These are phyloP conservation scores for Celoporthe dispersa DNA, from an alignment of 2,329 filamentous ascomycete genomes.

Conservation along the genomic window DNA sequence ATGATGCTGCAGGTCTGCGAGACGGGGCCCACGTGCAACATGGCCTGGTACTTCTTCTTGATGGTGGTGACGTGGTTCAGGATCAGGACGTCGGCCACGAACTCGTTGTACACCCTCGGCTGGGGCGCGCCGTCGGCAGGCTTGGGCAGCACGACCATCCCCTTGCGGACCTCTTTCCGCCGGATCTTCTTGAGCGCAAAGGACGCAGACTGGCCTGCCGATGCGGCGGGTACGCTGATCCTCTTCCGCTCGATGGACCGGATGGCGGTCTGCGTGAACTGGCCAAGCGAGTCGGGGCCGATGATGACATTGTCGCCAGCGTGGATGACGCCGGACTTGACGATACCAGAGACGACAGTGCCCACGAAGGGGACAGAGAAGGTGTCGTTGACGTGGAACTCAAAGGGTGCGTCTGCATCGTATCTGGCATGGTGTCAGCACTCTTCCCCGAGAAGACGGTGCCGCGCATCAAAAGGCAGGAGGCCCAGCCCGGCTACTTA, in stretches of 20 bases:
- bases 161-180: constrained; percentile 92
- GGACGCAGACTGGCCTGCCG: constrained; percentile 89
- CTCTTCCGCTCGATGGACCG: constrained; percentile 94
- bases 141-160: constrained; percentile 94
- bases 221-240: constrained; percentile 83
- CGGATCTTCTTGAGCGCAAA: constrained; percentile 88
- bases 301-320: constrained; percentile 88
- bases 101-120: constrained; percentile 75
- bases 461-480: too few species aligned
- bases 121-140: constrained; percentile 67
- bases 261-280: constrained; percentile 85
- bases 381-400: constrained; percentile 95
- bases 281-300: constrained; percentile 86
- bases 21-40: constrained; percentile 95
- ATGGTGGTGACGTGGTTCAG: constrained; percentile 96
- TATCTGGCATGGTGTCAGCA: constrained; percentile 56
- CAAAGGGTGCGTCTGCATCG: constrained; percentile 83
- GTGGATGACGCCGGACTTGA: constrained; percentile 86
- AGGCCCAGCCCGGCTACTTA: background rate
- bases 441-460: too few species aligned
- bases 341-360: constrained; percentile 92
- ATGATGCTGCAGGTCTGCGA: constrained; percentile 97
- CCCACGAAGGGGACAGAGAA: constrained; percentile 98
- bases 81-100: constrained; percentile 87
- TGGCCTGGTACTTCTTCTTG: constrained; percentile 95